Percentiles rank a stretch among this genome's conserved stretches.
Conservation (phyloP, 2,329 filamentous ascomycete genomes). For the Colletotrichum sp. region DNA sequence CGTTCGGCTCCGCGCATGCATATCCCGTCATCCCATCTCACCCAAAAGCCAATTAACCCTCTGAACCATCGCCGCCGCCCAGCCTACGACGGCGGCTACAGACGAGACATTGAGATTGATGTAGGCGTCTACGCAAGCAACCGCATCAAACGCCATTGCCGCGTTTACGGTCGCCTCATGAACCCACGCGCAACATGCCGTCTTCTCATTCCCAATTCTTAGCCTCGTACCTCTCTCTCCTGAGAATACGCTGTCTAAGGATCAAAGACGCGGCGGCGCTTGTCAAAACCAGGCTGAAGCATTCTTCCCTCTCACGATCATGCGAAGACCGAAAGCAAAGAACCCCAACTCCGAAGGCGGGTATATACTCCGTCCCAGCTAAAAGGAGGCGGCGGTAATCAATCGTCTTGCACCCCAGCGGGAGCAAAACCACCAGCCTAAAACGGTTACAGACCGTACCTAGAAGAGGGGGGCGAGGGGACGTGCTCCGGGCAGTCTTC, state of each 20-base stretch:
- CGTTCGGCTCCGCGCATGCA: not conserved
- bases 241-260: not conserved
- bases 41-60: not conserved
- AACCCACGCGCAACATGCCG: not conserved
- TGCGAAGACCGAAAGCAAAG: not conserved
- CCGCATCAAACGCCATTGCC: not conserved
- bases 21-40: not conserved
- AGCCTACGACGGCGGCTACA: not conserved
- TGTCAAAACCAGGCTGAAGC: not conserved
- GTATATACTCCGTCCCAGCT: slow-evolving; percentile 5
- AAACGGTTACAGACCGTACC: not conserved
- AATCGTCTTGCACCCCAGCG: not conserved
- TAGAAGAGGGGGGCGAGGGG: not conserved
- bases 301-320: not conserved
- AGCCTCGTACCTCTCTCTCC: not conserved
- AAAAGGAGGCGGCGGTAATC: not conserved
- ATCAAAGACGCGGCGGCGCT: not conserved
- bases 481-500: not conserved
- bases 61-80: not conserved
- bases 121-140: not conserved
- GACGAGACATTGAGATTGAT: not conserved
- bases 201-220: not conserved
- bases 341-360: not conserved
- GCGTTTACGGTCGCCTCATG: not conserved
- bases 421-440: not conserved